phyloP scores from a whole-genome alignment of 495 filamentous ascomycete species.

The Massariosphaeria phaeospora region DNA sequence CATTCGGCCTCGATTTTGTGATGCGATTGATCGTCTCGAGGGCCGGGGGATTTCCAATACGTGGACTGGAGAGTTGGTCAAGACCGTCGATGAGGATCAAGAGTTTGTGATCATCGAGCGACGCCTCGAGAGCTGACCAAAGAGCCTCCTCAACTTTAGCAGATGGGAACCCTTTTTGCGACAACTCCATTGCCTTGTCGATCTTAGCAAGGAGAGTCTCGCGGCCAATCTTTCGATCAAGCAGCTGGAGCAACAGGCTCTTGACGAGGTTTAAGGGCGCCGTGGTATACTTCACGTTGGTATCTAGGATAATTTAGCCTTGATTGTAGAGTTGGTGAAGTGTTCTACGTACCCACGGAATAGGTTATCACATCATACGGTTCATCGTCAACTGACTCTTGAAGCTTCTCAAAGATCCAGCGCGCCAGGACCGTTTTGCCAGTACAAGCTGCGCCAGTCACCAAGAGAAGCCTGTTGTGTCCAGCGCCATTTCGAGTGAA shows the following conservation, averaged over 20 bases:
- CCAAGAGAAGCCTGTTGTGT: constrained; percentile 46
- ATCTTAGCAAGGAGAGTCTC: constrained; percentile 10
- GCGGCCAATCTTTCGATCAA: constrained; percentile 27
- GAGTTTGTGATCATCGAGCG: constrained; percentile 13
- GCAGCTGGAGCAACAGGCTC: constrained; percentile 22
- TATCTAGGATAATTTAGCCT: constrained; percentile 10
- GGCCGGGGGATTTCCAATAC: constrained; percentile 24
- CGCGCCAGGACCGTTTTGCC: constrained; percentile 58
- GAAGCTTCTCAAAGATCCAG: constrained; percentile 58
- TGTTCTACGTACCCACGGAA: constrained; percentile 44
- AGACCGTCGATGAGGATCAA: constrained; percentile 27
- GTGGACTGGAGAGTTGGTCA: constrained; percentile 20
- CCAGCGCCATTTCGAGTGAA: constrained; percentile 49
- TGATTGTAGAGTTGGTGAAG: neutral
- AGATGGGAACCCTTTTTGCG: constrained; percentile 5
- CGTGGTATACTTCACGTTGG: constrained; percentile 20
- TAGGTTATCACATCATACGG: constrained; percentile 52
- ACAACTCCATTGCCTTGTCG: constrained; percentile 8
- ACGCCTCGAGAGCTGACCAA: constrained; percentile 45
- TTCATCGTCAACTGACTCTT: constrained; percentile 52
- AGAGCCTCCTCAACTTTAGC: constrained; percentile 37
- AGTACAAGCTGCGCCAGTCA: constrained; percentile 51
- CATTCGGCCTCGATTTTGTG: constrained; percentile 8
- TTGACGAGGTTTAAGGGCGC: constrained; percentile 24
- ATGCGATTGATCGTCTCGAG: constrained; percentile 21